These are phyloP conservation scores for Suillus spraguei DNA, from an alignment of 768 basidiomycete species.

Conservation along the genomic window DNA sequence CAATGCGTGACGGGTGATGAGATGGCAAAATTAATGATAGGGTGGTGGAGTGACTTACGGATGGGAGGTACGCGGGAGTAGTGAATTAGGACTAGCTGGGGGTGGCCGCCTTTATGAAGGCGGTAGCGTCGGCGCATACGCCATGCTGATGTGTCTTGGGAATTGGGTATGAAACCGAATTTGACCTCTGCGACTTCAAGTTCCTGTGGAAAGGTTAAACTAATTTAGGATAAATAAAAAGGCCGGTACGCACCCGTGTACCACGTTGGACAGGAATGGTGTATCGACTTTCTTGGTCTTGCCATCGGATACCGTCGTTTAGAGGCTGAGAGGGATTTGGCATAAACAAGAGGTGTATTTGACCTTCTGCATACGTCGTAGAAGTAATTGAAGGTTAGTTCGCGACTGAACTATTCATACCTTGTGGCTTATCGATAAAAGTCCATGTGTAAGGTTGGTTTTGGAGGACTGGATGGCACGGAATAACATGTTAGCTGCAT, in stretches of 20 bases:
- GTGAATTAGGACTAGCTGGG: conserved; percentile 74
- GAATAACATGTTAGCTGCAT: too few relatives aligned
- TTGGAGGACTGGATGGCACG: conserved; percentile 35
- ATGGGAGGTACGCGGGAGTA: conserved; percentile 66
- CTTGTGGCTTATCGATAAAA: conserved; percentile 77
- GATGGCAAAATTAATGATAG: neutral
- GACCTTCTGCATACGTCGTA: conserved; percentile 51
- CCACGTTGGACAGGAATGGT: conserved; percentile 47
- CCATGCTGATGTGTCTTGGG: conserved; percentile 61
- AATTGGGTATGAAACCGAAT: conserved; percentile 74
- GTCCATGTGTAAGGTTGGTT: conserved; percentile 69
- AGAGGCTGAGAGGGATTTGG: conserved; percentile 63
- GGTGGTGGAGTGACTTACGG: conserved; percentile 48
- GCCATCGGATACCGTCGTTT: conserved; percentile 75
- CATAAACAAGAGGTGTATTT: conserved; percentile 67
- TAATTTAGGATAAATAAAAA: neutral
- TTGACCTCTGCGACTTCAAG: conserved; percentile 76
- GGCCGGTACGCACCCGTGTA: conserved; percentile 50
- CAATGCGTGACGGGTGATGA: conserved; percentile 11
- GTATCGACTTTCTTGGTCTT: conserved; percentile 70
- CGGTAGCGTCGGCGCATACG: conserved; percentile 74
- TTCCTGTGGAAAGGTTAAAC: conserved; percentile 48
- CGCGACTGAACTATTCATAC: conserved; percentile 38
- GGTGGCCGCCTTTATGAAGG: conserved; percentile 71
- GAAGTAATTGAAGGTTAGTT: neutral